Base-by-base conservation (phyloP, 108 stramenopile species). In the Schizochytrium sp. region DNA sequence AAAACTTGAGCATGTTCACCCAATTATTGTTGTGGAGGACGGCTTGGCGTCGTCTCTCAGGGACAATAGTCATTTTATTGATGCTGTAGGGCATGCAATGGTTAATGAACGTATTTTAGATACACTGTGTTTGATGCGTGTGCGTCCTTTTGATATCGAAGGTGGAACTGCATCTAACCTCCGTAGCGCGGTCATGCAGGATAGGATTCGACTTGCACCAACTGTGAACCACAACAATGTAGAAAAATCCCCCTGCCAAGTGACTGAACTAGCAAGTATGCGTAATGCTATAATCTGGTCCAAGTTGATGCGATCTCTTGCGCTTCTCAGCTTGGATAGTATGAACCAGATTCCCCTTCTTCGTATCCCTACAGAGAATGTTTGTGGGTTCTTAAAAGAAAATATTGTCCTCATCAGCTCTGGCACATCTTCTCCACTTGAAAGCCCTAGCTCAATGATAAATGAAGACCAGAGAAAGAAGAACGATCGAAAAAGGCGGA, bases 201-300 rank as follows among this genome's bases (percentile, higher is more conserved):
- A 44, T 7, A 3, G 5, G 1, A 7, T 69, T 15, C 1, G 28
- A 38, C 10, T 44, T 8, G 28, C 12, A 7, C 19, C 64, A 8
- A 3, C 15, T 13, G 64, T 44, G 15, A 8, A 0, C 10, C 40
- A 7, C 10, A 69, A 69, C 15, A 69, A 8, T 15, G 10, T 69
- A 8, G 64, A 69, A 15, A 69, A 8, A 44, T 44, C 64, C 1
- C 64, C 2, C 64, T 69, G 64, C 64, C 64, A 69, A 44, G 28
- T 69, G 42, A 69, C 64, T 7, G 64, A 69, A 1, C 64, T 69
- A 44, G 42, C 64, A 0, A 38, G 40, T 8, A 44, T 69, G 42
- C 64, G 64, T 7, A 69, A 15, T 38, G 64, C 64, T 10, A 69
- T 69, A 8, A 69, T 69, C 12, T 69, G 64, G 64, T 69, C 64